Evolutionary conservation across 768 basidiomycete species (phyloP).

Genomic region (Exsudoporus frostii): DNA sequence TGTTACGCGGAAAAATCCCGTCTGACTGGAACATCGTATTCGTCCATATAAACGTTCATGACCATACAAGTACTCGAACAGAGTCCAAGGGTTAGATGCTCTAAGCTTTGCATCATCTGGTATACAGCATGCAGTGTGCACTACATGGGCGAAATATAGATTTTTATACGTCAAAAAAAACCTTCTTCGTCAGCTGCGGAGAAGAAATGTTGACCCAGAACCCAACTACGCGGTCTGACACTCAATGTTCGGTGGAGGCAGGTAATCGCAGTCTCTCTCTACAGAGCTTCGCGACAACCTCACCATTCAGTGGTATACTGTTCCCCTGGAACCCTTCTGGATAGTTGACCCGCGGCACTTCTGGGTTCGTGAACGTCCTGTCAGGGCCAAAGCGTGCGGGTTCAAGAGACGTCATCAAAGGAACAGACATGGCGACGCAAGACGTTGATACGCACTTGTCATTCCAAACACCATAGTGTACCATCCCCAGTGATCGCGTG

Average conservation of each 20-base stretch:
- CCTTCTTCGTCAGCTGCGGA: too few relatives aligned
- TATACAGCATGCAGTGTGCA: too few relatives aligned
- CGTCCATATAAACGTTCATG: too few relatives aligned
- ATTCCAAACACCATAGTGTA: conserved; percentile 84
- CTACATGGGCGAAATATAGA: background rate
- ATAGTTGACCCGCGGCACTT: conserved; percentile 63
- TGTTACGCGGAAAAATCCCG: too few relatives aligned
- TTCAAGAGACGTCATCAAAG: too few relatives aligned
- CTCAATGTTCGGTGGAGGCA: background rate
- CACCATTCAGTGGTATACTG: conserved; percentile 78
- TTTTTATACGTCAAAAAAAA: too few relatives aligned
- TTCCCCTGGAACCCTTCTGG: conserved; percentile 91
- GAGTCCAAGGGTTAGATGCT: too few relatives aligned
- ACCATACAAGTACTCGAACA: too few relatives aligned
- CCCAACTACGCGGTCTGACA: background rate
- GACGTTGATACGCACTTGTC: conserved; percentile 43
- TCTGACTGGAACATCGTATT: too few relatives aligned
- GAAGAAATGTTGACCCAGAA: background rate
- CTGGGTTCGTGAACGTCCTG: conserved; percentile 74
- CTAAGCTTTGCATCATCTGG: too few relatives aligned
- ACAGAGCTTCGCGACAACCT: conserved; percentile 58
- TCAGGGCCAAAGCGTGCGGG: background rate
- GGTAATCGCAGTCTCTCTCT: conserved; percentile 44
- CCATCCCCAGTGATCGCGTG: conserved; percentile 77
- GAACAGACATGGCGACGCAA: background rate